phyloP scores from a whole-genome alignment of 2,329 filamentous ascomycete species.

The Eutypella sp. region DNA sequence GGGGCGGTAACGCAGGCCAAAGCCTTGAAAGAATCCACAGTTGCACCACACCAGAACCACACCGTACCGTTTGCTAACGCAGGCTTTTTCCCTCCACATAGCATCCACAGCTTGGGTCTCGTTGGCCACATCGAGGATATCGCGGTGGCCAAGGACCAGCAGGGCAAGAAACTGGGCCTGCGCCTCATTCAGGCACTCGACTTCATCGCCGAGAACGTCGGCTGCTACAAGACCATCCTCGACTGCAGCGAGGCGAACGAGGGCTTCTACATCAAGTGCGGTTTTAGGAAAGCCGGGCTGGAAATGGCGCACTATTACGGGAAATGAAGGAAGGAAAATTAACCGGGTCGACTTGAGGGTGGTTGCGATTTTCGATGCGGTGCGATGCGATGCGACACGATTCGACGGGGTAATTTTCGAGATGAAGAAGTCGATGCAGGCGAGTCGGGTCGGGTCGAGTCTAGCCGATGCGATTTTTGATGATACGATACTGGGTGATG shows the following conservation, averaged over 20 bases:
- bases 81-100: conserved; percentile 25
- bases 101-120: conserved; percentile 72
- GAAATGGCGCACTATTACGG: conserved; percentile 97
- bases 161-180: conserved; percentile 93
- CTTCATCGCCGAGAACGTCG: conserved; percentile 77
- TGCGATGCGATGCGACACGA: too few relatives aligned
- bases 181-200: conserved; percentile 92
- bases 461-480: too few relatives aligned
- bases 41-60: too few relatives aligned
- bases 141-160: conserved; percentile 88
- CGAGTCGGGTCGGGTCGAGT: too few relatives aligned
- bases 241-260: conserved; percentile 96
- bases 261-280: conserved; percentile 97
- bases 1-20: not conserved
- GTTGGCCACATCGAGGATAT: conserved; percentile 99
- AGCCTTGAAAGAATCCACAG: not conserved
- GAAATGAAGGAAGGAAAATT: conserved; percentile 39
- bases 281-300: conserved; percentile 83
- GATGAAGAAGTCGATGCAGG: too few relatives aligned
- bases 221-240: conserved; percentile 95
- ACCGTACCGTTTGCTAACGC: conserved; percentile 17
- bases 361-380: too few relatives aligned
- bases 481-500: too few relatives aligned
- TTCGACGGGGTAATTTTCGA: too few relatives aligned
- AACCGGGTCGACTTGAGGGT: not conserved